phyloP scores from a whole-genome alignment of 179 eudicot genomes.

The Spinacia oleracea region DNA sequence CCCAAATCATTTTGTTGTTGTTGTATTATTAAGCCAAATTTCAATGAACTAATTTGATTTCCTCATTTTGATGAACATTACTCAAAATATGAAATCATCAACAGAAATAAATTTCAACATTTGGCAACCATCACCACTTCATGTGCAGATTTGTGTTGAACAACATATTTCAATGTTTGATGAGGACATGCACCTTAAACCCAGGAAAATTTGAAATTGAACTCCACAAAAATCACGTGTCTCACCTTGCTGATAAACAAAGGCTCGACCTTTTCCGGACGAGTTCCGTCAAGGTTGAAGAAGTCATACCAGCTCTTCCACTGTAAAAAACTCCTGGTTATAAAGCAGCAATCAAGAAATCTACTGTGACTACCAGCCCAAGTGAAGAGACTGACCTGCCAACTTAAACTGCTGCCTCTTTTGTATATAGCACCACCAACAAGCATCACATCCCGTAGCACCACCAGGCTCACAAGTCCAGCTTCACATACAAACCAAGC shows the following conservation, averaged over 20 bases:
- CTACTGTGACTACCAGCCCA: background rate
- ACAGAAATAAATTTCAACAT: background rate
- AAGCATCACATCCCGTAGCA: constrained; percentile 78
- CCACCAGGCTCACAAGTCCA: constrained; percentile 83
- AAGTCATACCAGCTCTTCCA: constrained; percentile 86
- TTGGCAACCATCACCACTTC: background rate
- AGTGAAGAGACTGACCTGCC: constrained; percentile 55
- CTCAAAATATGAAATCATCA: background rate
- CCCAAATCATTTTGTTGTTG: too few species aligned
- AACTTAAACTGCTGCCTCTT: constrained; percentile 71
- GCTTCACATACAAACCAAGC: constrained; percentile 47
- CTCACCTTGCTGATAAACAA: constrained; percentile 84
- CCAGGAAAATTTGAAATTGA: constrained; percentile 2
- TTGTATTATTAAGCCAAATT: background rate
- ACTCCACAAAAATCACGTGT: background rate
- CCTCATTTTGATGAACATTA: background rate
- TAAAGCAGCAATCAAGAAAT: constrained; percentile 13
- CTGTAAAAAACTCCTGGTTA: constrained; percentile 36
- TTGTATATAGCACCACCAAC: constrained; percentile 87
- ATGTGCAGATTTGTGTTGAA: background rate
- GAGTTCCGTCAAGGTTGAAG: constrained; percentile 74
- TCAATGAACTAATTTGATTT: background rate
- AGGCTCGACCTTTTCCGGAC: constrained; percentile 77
- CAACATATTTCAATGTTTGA: background rate
- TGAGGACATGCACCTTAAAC: background rate